These are phyloP conservation scores for Cyclostephanos tholiformis DNA, from an alignment of 108 stramenopile genomes.

Conservation along the genomic window DNA sequence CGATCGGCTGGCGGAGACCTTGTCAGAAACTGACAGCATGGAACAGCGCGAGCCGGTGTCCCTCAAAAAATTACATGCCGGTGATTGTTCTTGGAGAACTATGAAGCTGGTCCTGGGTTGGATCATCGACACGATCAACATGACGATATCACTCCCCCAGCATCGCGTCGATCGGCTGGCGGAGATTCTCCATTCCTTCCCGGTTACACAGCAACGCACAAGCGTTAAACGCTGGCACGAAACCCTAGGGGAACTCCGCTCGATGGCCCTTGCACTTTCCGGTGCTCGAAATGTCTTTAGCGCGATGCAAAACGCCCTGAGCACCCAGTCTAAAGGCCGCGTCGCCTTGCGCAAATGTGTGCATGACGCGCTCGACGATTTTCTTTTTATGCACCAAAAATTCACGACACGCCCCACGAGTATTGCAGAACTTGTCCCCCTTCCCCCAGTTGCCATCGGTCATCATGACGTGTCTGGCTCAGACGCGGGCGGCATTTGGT, in stretches of 20 bases:
- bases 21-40: constrained; percentile 19
- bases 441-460: constrained; percentile 29
- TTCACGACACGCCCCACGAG: constrained; percentile 33
- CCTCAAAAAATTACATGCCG: constrained; percentile 40
- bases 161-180: constrained; percentile 22
- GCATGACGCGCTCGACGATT: constrained; percentile 36
- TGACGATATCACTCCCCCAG: constrained; percentile 14
- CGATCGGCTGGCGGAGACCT: constrained; percentile 16
- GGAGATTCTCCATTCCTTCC: constrained; percentile 12
- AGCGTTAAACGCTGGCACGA: not conserved
- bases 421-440: constrained; percentile 49
- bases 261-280: constrained; percentile 11
- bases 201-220: not conserved
- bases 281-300: constrained; percentile 30
- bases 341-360: constrained; percentile 26
- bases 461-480: constrained; percentile 45
- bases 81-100: constrained; percentile 21
- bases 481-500: constrained; percentile 48
- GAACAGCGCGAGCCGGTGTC: constrained; percentile 33
- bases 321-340: not conserved
- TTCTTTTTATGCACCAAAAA: constrained; percentile 29
- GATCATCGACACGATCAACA: constrained; percentile 14
- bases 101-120: constrained; percentile 14
- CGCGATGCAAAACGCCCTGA: constrained; percentile 22
- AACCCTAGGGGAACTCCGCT: constrained; percentile 8